Conservation (phyloP, 345 rosid genomes). For the Hevea brasiliensis region DNA sequence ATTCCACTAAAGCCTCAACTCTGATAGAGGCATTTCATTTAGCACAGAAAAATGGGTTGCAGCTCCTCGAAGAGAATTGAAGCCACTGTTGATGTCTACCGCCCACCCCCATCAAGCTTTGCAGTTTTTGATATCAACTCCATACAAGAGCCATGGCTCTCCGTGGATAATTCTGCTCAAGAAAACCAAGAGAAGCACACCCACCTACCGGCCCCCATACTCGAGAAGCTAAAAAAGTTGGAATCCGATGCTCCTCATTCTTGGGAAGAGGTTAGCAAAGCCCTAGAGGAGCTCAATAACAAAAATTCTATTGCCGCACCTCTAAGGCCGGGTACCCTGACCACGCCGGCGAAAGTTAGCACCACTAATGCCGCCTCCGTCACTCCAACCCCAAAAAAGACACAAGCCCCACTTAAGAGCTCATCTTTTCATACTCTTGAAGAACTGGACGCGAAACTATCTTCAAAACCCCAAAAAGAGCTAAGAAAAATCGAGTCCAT, state of each 20-base stretch:
- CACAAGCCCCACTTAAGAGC: constrained; percentile 44
- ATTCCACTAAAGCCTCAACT: too few species aligned
- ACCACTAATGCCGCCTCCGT: background rate
- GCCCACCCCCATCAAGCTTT: constrained; percentile 74
- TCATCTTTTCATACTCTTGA: constrained; percentile 78
- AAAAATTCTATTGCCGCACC: background rate
- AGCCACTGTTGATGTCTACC: constrained; percentile 62
- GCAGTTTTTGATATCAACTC: constrained; percentile 78
- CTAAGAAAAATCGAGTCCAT: constrained; percentile 42
- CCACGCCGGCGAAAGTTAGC: background rate
- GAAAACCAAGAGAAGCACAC: constrained; percentile 42
- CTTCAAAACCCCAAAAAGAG: constrained; percentile 37
- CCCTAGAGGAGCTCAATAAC: constrained; percentile 56
- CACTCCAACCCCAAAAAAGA: constrained; percentile 8
- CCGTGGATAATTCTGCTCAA: constrained; percentile 19
- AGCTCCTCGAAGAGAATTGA: constrained; percentile 61
- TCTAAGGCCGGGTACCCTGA: background rate
- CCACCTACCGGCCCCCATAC: constrained; percentile 40
- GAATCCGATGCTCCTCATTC: constrained; percentile 71
- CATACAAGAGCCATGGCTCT: constrained; percentile 83
- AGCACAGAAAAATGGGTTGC: constrained; percentile 60
- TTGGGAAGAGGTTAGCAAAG: constrained; percentile 92
- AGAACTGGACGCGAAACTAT: constrained; percentile 61
- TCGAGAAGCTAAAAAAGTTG: constrained; percentile 53
- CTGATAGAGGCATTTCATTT: too few species aligned